Evolutionary conservation across 768 basidiomycete genomes (phyloP).

Genomic region (Lentinula detonsa): DNA sequence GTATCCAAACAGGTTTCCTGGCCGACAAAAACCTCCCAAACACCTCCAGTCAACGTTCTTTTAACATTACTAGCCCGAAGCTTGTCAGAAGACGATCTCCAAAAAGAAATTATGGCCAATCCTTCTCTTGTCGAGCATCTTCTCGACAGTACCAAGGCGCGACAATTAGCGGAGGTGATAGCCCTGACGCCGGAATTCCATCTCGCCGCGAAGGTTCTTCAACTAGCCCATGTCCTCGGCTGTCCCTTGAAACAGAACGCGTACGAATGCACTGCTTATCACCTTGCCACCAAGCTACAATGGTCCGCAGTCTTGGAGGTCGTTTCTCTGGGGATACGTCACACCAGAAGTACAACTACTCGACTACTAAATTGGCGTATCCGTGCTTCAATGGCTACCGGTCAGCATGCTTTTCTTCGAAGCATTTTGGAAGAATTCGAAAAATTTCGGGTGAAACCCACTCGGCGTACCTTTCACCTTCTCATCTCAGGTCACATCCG

Average conservation of each 20-base stretch:
- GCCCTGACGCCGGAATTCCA: conserved; percentile 20
- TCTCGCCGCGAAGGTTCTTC: conserved; percentile 38
- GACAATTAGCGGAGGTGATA: conserved; percentile 23
- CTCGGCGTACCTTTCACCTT: conserved; percentile 62
- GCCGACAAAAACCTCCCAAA: not conserved
- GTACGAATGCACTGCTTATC: conserved; percentile 52
- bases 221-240: conserved; percentile 44
- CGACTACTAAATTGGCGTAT: conserved; percentile 69
- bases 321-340: conserved; percentile 41
- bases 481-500: conserved; percentile 62
- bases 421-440: conserved; percentile 46
- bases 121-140: conserved; percentile 11
- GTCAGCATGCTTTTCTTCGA: conserved; percentile 40
- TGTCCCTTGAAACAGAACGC: conserved; percentile 42
- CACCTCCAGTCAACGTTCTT: not conserved
- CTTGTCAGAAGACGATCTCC: not conserved
- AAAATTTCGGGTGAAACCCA: conserved; percentile 37
- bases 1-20: not conserved
- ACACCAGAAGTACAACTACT: conserved; percentile 41
- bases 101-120: not conserved
- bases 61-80: not conserved
- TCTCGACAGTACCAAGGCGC: conserved; percentile 24
- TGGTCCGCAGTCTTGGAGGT: conserved; percentile 49
- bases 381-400: conserved; percentile 51
- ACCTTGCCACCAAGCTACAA: conserved; percentile 35